Conservation (phyloP, 2,329 filamentous ascomycete genomes). For the Hypoxylon sp. region DNA sequence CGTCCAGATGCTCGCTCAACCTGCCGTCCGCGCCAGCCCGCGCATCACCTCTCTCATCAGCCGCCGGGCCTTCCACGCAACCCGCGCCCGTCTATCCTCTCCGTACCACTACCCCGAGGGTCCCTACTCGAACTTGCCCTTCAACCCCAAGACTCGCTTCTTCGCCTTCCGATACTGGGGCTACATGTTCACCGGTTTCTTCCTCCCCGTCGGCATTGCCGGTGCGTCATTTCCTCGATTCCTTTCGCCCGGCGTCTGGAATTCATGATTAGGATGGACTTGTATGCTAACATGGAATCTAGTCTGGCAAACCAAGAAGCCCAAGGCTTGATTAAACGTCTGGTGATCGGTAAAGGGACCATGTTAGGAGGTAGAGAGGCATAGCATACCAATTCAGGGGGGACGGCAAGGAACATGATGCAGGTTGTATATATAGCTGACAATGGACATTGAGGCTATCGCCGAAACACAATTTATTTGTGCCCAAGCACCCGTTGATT, state of each 20-base stretch:
- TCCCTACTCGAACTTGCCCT: conserved; percentile 92
- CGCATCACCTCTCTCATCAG: conserved; percentile 76
- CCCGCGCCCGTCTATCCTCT: conserved; percentile 84
- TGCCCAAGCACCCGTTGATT: not conserved
- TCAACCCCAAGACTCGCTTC: conserved; percentile 92
- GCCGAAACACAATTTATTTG: conserved; percentile 38
- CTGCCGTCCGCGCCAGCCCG: conserved; percentile 71
- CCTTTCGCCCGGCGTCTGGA: conserved; percentile 9
- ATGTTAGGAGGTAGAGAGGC: not conserved
- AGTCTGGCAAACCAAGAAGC: conserved; percentile 67
- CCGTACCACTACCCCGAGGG: conserved; percentile 99
- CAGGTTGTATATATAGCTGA: conserved; percentile 48
- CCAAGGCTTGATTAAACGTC: conserved; percentile 58
- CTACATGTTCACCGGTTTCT: conserved; percentile 71
- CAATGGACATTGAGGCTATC: conserved; percentile 46
- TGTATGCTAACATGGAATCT: conserved; percentile 42
- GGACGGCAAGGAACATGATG: conserved; percentile 30
- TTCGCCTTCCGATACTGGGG: conserved; percentile 87
- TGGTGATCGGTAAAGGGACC: not conserved
- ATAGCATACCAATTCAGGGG: conserved; percentile 1
- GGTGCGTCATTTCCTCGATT: conserved; percentile 60
- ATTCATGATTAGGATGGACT: not conserved
- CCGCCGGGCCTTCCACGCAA: conserved; percentile 95
- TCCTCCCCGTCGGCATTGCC: conserved; percentile 72
- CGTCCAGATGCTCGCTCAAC: conserved; percentile 81